Conservation (phyloP, 352 stramenopile species). For the Pythium phragmiticola region DNA sequence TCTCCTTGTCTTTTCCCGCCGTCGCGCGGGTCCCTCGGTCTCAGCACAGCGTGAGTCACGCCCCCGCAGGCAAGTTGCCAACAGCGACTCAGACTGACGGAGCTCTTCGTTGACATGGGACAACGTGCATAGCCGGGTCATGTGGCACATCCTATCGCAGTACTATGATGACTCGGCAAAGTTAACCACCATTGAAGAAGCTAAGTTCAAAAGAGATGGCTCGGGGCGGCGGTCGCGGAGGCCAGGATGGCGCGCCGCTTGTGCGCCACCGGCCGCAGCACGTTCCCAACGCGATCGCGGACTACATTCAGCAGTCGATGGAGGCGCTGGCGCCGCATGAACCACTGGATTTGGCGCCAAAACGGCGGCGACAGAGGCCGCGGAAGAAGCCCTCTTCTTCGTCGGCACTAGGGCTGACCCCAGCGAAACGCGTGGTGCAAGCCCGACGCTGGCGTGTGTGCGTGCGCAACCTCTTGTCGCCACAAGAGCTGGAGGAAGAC, state of each 20-base stretch:
- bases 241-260: background rate
- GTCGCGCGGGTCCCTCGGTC: background rate
- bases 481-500: constrained; percentile 38
- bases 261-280: constrained; percentile 25
- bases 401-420: background rate
- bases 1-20: background rate
- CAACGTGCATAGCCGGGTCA: background rate
- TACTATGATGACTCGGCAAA: background rate
- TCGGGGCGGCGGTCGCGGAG: background rate
- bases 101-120: background rate
- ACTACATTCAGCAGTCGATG: constrained; percentile 19
- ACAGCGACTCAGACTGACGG: background rate
- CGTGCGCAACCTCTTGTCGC: constrained; percentile 22
- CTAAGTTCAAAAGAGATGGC: background rate
- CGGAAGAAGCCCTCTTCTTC: background rate
- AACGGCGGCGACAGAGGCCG: constrained; percentile 1
- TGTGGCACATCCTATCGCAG: background rate
- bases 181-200: background rate
- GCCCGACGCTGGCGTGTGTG: background rate
- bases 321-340: background rate
- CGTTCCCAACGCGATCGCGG: constrained; percentile 14
- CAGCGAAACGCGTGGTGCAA: background rate
- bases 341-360: background rate
- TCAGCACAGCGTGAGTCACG: background rate
- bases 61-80: too few species aligned